phyloP scores from a whole-genome alignment of 495 filamentous ascomycete genomes.

The Hypoxylon cercidicola region DNA sequence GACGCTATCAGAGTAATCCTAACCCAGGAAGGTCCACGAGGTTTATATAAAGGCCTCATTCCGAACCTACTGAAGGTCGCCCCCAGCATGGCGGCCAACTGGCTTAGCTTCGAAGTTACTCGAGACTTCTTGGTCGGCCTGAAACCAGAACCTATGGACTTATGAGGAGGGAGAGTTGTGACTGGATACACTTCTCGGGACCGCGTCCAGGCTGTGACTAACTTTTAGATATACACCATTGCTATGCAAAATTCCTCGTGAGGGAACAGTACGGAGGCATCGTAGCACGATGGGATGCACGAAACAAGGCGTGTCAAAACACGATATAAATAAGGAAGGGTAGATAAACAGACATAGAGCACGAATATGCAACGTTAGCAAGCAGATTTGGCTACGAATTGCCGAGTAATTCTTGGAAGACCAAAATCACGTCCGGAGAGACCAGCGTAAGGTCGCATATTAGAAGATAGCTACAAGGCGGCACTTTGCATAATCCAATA shows the following conservation, averaged over 20 bases:
- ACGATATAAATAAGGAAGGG: constrained; percentile 26
- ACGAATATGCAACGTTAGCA: constrained; percentile 10
- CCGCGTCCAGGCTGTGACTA: constrained; percentile 25
- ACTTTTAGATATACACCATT: constrained; percentile 34
- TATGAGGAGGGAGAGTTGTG: constrained; percentile 22
- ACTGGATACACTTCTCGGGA: constrained; percentile 22
- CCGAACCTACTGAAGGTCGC: constrained; percentile 97
- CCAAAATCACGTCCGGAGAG: constrained; percentile 3
- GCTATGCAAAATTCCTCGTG: constrained; percentile 13
- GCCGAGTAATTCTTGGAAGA: not conserved
- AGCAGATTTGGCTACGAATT: constrained; percentile 8
- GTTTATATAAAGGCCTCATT: constrained; percentile 91
- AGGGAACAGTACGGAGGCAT: constrained; percentile 21
- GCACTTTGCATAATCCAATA: constrained; percentile 11
- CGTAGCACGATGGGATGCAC: constrained; percentile 10
- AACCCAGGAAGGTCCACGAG: constrained; percentile 72
- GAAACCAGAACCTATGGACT: constrained; percentile 49
- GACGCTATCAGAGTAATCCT: constrained; percentile 87
- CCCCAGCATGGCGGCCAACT: constrained; percentile 97
- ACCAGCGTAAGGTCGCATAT: not conserved
- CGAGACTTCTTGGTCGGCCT: constrained; percentile 81
- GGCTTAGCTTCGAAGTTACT: constrained; percentile 95
- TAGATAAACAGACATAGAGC: constrained; percentile 38
- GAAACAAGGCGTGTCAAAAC: constrained; percentile 4
- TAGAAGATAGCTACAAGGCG: constrained; percentile 7